These are phyloP conservation scores for Ogataea dorogensis DNA, from an alignment of 805 yeast species.

Conservation along the genomic window DNA sequence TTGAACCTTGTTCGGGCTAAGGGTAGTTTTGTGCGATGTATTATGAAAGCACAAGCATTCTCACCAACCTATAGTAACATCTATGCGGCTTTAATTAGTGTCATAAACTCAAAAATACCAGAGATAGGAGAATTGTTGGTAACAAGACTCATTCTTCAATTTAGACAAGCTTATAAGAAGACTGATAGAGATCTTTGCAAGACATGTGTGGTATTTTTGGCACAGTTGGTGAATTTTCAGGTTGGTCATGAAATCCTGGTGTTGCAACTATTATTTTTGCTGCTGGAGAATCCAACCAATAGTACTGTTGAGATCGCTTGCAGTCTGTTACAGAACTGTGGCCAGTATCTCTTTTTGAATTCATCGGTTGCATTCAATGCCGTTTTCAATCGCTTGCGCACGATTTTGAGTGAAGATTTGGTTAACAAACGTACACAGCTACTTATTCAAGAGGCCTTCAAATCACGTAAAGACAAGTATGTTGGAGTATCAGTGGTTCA, in stretches of 20 bases:
- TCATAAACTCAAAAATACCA: constrained; percentile 67
- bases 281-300: constrained; percentile 46
- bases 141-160: constrained; percentile 53
- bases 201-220: constrained; percentile 48
- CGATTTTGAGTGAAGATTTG: constrained; percentile 54
- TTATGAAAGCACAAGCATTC: constrained; percentile 53
- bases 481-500: constrained; percentile 38
- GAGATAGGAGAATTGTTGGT: constrained; percentile 60
- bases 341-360: constrained; percentile 48
- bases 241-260: constrained; percentile 55
- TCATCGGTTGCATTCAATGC: constrained; percentile 35
- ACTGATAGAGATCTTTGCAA: constrained; percentile 45
- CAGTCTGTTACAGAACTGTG: constrained; percentile 49
- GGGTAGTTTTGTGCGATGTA: constrained; percentile 56
- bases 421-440: constrained; percentile 43
- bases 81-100: constrained; percentile 56
- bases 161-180: constrained; percentile 50
- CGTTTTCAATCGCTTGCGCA: constrained; percentile 57
- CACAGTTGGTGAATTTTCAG: constrained; percentile 60
- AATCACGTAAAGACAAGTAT: constrained; percentile 45
- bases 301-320: constrained; percentile 57
- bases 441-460: constrained; percentile 51
- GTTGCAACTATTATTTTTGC: constrained; percentile 50
- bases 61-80: constrained; percentile 42
- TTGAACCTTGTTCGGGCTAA: constrained; percentile 59